Base-by-base conservation (phyloP, 306 rosid species). In the Sechiopsis laciniata region DNA sequence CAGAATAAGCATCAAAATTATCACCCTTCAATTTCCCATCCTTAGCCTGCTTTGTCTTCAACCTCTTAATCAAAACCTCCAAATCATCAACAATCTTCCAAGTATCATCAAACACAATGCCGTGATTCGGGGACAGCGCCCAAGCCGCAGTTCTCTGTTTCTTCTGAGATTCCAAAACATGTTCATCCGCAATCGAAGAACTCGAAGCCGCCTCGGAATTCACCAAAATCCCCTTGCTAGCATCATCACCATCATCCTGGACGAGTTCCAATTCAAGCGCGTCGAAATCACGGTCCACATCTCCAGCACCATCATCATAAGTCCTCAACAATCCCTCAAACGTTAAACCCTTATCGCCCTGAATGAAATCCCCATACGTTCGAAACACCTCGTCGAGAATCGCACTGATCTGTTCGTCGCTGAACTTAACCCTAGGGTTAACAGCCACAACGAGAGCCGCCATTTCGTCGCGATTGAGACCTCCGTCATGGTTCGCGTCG, bases 11-110 rank as follows among this genome's bases (percentile, higher is more conserved):
- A 71, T 91, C 97, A 15, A 88, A 77, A 52, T 89, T 95, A 12
- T 95, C 99, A 8, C 80, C 86, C 66, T 91, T 95, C 76, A 87
- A 66, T 65, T 95, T 91, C 61, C 99, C 97, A 20, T 88, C 97
- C 21, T 89, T 89, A 3, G 89, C 85, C 61, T 91, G 97, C 84
- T 95, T 95, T 29, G 75, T n/a, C 80, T 87, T 95, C 84, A 95
- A 52, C 66, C 97, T 80, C 88, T 91, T 95, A 7, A 95, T 71
- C 74, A 95, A 14, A 75, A 88, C 81, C 84, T 95, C 99, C 87
- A 95, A 88, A 84, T 95, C 99, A 21, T 95, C 99, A 54, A 95
- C 96, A 62, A 95, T 89, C 84, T 88, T 95, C 97, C 97, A 95
- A 16, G 97, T 95, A 61, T 95, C 99, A 0, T 95, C 99, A 16